Evolutionary conservation across 163 green algal species (phyloP), one percentile per base, ranked within the genome.

Genomic region (Chlamydomonas reinhardtii): DNA sequence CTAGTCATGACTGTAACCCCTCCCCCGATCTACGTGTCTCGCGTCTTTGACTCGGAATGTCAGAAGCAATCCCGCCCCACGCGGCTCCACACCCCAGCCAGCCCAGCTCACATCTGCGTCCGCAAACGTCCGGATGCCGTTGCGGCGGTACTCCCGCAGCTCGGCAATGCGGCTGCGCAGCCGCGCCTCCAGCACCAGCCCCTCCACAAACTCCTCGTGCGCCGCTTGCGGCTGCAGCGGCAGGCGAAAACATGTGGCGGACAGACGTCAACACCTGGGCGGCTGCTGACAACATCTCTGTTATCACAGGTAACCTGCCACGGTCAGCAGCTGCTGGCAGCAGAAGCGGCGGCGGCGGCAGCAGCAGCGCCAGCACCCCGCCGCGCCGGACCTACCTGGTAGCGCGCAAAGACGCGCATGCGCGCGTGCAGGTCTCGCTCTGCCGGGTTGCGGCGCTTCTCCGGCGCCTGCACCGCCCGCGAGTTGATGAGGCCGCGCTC

Each of bases 131-230:
- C 91, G 88, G 25, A 95, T 75, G 24, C 96, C 96, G 66, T 92
- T 88, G 1, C 91, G 76, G 34, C 96, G 89, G 83, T 94, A 94
- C 77, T 97, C 93, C 77, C 96, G 91, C 82, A 98, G 90, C 90
- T 97, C 93, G 35, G 86, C 86, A 35, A 96, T 92, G 54, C 94
- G 91, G 48, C 90, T 72, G 31, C 94, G 83, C 54, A 98, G 76
- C 25, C 91, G 90, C 43, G 88, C 73, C 90, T 97, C 96, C 17
- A 92, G 82, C 17, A 92, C 76, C 69, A 99, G 82, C 9, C 97
- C 97, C 68, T 98, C 94, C 54, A 96, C 90, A 56, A 99, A 78
- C 62, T 93, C 92, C 73, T 99, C 96, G 74, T 97, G 95, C 82
- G 62, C 59, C 15, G 65, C 24, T 68, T 84, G 62, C 31, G 79